Percentiles rank a stretch among this genome's conserved stretches.
Evolutionary conservation across 306 rosid genomes (phyloP).

Genomic region (Glycine latifolia): DNA sequence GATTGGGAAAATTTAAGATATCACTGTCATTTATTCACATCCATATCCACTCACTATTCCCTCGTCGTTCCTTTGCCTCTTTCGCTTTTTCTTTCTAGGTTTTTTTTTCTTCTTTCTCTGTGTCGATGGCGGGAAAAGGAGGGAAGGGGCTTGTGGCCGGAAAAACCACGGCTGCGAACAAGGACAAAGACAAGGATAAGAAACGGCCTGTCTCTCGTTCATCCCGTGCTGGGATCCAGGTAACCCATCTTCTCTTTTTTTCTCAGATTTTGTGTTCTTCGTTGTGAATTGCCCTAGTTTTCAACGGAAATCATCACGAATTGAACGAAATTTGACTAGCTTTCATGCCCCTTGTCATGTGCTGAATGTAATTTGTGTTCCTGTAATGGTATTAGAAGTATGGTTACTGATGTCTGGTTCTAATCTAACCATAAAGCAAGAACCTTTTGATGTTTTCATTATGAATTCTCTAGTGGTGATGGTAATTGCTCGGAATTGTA

Average conservation of each 20-base stretch:
- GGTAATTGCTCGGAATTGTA: neutral
- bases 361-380: neutral
- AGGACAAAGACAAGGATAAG: conserved; percentile 84
- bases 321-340: neutral
- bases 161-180: conserved; percentile 78
- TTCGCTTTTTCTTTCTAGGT: neutral
- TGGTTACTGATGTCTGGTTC: neutral
- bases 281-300: neutral
- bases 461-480: neutral
- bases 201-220: conserved; percentile 83
- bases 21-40: neutral
- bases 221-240: conserved; percentile 97
- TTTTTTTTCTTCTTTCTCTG: neutral
- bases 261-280: neutral
- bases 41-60: neutral
- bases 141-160: conserved; percentile 92
- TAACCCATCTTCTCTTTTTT: neutral
- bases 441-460: neutral
- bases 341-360: neutral
- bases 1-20: neutral
- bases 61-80: neutral
- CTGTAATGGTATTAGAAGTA: neutral
- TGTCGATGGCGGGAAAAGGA: conserved; percentile 85
- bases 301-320: neutral
- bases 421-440: neutral